Evolutionary conservation across 2,329 filamentous ascomycete genomes (phyloP).

Genomic region (Clonostachys solani): DNA sequence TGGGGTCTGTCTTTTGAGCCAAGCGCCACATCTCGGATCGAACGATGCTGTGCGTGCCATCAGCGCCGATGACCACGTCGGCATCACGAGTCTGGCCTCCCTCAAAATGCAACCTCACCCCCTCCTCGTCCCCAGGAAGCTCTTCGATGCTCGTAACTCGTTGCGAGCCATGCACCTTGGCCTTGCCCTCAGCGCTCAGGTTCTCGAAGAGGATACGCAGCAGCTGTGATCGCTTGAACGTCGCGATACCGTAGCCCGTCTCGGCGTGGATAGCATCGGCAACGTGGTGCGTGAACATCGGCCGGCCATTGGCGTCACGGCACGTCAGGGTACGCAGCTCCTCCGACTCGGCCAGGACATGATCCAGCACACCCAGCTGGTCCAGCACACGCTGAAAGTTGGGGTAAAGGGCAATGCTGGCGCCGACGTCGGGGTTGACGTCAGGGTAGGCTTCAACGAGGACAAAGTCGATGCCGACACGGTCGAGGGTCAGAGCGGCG

Average conservation of each 20-base stretch:
- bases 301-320: not conserved
- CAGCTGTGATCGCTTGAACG: not conserved
- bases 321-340: not conserved
- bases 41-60: constrained; percentile 1
- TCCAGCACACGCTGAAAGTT: not conserved
- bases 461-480: not conserved
- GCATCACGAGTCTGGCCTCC: not conserved
- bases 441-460: constrained; percentile 1
- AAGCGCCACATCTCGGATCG: constrained; percentile 1
- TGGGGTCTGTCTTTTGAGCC: no score
- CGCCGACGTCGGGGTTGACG: not conserved
- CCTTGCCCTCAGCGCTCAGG: not conserved
- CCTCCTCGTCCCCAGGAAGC: not conserved
- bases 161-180: not conserved
- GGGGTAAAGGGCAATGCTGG: not conserved
- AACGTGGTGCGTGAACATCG: not conserved
- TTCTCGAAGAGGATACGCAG: not conserved
- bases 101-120: not conserved
- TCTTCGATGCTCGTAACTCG: not conserved
- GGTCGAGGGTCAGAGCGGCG: not conserved
- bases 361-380: not conserved
- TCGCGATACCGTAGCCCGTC: not conserved
- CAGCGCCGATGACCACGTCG: constrained; percentile 2
- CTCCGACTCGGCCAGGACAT: not conserved
- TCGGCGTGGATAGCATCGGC: not conserved